These are phyloP conservation scores for Pyrus hybrid DNA, from an alignment of 331 rosid genomes.

Conservation along the genomic window DNA sequence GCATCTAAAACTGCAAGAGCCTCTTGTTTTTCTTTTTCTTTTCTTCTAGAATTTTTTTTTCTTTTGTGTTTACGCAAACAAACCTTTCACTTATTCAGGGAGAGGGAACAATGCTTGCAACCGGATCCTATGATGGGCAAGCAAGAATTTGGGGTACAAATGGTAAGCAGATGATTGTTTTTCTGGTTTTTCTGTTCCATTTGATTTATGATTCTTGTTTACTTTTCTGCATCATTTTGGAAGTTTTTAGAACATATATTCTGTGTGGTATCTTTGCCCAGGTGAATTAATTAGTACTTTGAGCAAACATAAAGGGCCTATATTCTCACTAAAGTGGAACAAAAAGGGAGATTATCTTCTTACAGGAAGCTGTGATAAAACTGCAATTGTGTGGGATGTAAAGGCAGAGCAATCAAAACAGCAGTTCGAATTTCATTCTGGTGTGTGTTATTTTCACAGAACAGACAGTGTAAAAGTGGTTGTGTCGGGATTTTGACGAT, in stretches of 20 bases:
- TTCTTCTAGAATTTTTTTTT: not conserved
- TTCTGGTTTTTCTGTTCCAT: not conserved
- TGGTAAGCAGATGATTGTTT: constrained; percentile 37
- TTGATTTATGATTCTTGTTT: not conserved
- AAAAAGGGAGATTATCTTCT: constrained; percentile 95
- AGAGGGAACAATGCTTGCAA: constrained; percentile 88
- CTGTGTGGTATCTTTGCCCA: constrained; percentile 27
- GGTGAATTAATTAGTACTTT: constrained; percentile 85
- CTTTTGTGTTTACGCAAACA: not conserved
- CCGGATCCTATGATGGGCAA: constrained; percentile 96
- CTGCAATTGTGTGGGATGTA: constrained; percentile 98
- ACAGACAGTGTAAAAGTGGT: not conserved
- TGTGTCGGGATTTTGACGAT: constrained; percentile 1
- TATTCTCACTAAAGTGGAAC: constrained; percentile 95
- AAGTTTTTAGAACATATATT: not conserved
- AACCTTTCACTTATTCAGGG: constrained; percentile 31
- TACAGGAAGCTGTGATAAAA: constrained; percentile 96
- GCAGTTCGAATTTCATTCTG: constrained; percentile 86
- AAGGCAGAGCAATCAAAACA: constrained; percentile 89
- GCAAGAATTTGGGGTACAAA: constrained; percentile 87
- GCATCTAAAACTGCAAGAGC: not conserved
- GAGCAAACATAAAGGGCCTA: constrained; percentile 88
- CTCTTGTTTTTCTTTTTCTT: not conserved
- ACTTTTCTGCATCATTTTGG: not conserved
- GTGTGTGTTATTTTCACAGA: constrained; percentile 11